A percentile compares a stretch with the other conserved stretches of the same genome.
These are phyloP conservation scores for Dillenia turbinata DNA, from an alignment of 164 flowering plant genomes.

Conservation along the genomic window DNA sequence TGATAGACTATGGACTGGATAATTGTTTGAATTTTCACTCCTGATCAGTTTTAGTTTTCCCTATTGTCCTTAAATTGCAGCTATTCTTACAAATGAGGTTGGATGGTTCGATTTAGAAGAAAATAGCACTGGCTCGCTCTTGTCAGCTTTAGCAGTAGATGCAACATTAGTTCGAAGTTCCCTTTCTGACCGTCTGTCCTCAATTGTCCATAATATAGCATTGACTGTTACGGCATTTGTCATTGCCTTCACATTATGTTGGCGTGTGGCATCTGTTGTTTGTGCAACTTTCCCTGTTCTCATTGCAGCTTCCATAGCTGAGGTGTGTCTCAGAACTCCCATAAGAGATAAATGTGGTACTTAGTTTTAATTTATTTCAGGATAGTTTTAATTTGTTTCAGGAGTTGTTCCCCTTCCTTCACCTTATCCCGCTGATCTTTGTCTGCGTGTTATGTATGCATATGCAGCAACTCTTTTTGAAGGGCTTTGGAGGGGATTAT, in stretches of 20 bases:
- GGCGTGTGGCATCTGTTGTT: slow-evolving; percentile 47
- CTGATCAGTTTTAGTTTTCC: background rate
- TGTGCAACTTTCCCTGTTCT: too few species aligned
- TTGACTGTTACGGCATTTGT: slow-evolving; percentile 60
- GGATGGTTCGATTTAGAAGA: slow-evolving; percentile 85
- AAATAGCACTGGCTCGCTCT: slow-evolving; percentile 50
- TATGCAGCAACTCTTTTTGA: slow-evolving; percentile 70
- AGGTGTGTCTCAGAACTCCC: too few species aligned
- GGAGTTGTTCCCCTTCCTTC: slow-evolving; percentile 37
- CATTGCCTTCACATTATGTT: slow-evolving; percentile 53
- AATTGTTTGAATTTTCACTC: too few species aligned
- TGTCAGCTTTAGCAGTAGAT: slow-evolving; percentile 60
- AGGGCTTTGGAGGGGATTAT: slow-evolving; percentile 75
- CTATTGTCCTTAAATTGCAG: slow-evolving; percentile 28
- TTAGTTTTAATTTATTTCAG: too few species aligned
- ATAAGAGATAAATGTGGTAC: too few species aligned
- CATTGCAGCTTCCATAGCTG: too few species aligned
- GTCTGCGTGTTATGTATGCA: slow-evolving; percentile 1
- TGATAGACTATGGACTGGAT: too few species aligned
- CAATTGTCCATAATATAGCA: slow-evolving; percentile 63
- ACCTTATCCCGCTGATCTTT: background rate
- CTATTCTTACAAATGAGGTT: slow-evolving; percentile 70
- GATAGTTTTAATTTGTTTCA: too few species aligned
- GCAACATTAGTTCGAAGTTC: slow-evolving; percentile 65
- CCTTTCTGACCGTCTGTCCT: slow-evolving; percentile 65